Evolutionary conservation across 345 rosid species (phyloP), one percentile per base, ranked within the genome.

Genomic region (Eucalyptus dawsonii): DNA sequence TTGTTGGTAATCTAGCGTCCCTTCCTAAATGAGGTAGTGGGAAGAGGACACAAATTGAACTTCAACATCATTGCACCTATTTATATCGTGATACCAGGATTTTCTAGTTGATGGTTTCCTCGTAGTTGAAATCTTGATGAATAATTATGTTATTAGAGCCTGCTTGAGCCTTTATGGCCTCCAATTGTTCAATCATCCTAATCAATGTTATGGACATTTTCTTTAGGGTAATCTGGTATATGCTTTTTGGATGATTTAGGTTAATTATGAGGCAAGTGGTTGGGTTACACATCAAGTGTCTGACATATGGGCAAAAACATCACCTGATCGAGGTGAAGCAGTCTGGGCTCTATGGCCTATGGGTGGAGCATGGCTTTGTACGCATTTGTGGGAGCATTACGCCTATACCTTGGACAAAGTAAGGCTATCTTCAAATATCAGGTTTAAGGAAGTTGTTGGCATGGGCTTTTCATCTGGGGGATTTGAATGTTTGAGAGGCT

Each of bases 281-380:
- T 98, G 99, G 99, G 97, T 97, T 90, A 92, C 91, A 80, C 99
- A 98, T 95, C 99, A 96, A 90, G 97, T 95, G 80, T 89, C 97
- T 87, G 99, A 98, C 90, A 90, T 97, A 90, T 98, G 99, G 99
- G 99, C 99, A 24, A 98, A 97, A 92, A 92, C 99, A 88, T 98
- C 99, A 85, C 97, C 96, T 29, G 98, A 94, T 94, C 91, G 89
- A 89, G 99, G 99, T 62, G 86, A 95, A 37, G 98, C 95, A 89
- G 94, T 95, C 85, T 98, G 99, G 99, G 97, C 97, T 50, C 88
- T 98, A 54, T 98, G 99, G 99, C 99, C 98, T 17, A 96, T 98
- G 99, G 99, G 99, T 80, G 99, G 99, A 91, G 96, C 99, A 44
- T 98, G 99, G 99, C 97, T 98, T 72, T 97, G 97, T 89, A 95